Evolutionary conservation across 257 asterid genomes (phyloP).

Genomic region (Solanum sparsipilum): DNA sequence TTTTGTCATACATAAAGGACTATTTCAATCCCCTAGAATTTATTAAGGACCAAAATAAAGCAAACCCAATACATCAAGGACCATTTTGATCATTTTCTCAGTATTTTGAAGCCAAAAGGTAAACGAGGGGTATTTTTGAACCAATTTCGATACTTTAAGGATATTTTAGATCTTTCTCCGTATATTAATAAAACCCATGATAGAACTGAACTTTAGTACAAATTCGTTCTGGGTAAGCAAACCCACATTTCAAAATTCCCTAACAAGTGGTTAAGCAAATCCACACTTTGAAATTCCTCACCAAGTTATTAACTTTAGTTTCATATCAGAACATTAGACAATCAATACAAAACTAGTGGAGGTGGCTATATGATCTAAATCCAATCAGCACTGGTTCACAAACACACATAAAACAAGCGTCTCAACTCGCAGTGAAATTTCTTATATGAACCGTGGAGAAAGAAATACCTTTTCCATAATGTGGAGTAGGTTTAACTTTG

Average conservation of each 20-base stretch:
- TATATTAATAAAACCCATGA: background rate
- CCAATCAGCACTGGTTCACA: background rate
- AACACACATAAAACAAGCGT: background rate
- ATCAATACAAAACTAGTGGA: background rate
- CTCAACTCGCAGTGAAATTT: background rate
- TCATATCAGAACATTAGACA: background rate
- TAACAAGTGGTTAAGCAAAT: background rate
- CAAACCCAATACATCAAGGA: too few relatives aligned
- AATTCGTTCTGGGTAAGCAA: background rate
- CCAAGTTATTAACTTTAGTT: background rate
- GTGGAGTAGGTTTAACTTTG: conserved; percentile 43
- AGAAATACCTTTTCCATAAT: conserved; percentile 57
- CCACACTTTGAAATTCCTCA: background rate
- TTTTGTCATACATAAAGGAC: too few relatives aligned
- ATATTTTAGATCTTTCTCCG: too few relatives aligned
- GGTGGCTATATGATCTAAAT: background rate
- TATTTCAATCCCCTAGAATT: too few relatives aligned
- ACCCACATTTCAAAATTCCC: background rate
- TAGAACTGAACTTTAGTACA: background rate
- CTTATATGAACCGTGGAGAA: background rate
- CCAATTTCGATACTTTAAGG: too few relatives aligned
- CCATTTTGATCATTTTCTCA: too few relatives aligned
- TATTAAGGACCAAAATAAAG: too few relatives aligned
- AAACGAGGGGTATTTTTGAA: too few relatives aligned
- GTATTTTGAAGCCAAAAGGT: too few relatives aligned